These are phyloP conservation scores for Boletellus sp. DNA, from an alignment of 768 basidiomycete species.

Conservation along the genomic window DNA sequence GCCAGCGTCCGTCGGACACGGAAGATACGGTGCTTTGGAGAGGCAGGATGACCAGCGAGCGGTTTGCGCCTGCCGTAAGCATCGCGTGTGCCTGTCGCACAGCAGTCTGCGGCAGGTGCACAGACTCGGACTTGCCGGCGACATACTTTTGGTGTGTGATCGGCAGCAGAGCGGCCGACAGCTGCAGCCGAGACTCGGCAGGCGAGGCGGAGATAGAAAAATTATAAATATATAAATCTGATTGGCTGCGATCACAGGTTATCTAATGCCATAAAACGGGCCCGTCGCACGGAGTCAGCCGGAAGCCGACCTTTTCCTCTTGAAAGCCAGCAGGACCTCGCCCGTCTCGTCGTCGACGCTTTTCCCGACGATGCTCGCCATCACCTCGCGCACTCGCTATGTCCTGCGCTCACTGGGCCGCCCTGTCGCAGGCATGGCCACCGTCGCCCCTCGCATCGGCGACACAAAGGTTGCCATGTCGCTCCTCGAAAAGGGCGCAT, in stretches of 20 bases:
- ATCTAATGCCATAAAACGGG: slow-evolving; percentile 18
- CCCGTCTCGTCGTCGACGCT: slow-evolving; percentile 20
- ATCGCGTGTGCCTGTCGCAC: no score
- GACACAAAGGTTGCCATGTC: slow-evolving; percentile 91
- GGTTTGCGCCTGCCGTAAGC: no score
- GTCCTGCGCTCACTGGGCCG: slow-evolving; percentile 52
- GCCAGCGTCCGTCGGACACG: no score
- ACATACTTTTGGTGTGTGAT: background rate
- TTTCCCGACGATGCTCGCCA: slow-evolving; percentile 58
- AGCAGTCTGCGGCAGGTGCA: no score
- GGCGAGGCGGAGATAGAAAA: slow-evolving; percentile 7
- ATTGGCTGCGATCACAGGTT: slow-evolving; percentile 25
- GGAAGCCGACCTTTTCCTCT: slow-evolving; percentile 19
- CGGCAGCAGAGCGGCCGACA: slow-evolving; percentile 14
- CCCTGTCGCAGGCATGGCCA: slow-evolving; percentile 72
- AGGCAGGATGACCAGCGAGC: no score
- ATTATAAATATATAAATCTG: slow-evolving; percentile 17
- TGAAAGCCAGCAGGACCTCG: no score
- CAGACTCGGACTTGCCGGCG: background rate
- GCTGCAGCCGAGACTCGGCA: slow-evolving; percentile 1
- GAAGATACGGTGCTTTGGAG: no score
- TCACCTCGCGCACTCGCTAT: slow-evolving; percentile 51
- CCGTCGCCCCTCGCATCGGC: slow-evolving; percentile 74
- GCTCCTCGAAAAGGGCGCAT: slow-evolving; percentile 73
- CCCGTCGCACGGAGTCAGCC: slow-evolving; percentile 20